Evolutionary conservation across 768 basidiomycete species (phyloP).

Genomic region (Porphyrellus cyaneotinctus): DNA sequence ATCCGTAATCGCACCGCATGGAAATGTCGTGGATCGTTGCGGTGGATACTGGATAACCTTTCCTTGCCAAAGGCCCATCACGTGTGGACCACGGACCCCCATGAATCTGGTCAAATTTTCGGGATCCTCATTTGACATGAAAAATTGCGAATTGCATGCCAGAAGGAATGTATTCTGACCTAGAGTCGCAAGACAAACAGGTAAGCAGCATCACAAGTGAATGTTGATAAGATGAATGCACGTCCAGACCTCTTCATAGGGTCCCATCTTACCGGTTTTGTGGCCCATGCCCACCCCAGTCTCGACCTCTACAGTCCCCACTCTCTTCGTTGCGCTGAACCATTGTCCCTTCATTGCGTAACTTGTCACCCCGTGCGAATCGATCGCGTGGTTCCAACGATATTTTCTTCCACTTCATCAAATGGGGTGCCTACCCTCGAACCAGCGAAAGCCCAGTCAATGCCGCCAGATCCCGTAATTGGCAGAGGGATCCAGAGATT

Average conservation of each 20-base stretch:
- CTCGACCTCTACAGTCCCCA: slow-evolving; percentile 14
- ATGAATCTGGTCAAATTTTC: slow-evolving; percentile 15
- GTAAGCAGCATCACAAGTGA: background rate
- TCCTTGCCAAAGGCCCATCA: slow-evolving; percentile 10
- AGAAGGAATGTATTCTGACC: slow-evolving; percentile 6
- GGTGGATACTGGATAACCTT: background rate
- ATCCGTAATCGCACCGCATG: slow-evolving; percentile 7
- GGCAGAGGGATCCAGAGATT: slow-evolving; percentile 17
- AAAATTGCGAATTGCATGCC: slow-evolving; percentile 16
- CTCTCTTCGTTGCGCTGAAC: background rate
- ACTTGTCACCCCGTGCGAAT: slow-evolving; percentile 11
- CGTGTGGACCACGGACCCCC: slow-evolving; percentile 17
- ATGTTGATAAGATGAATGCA: background rate
- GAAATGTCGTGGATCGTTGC: background rate
- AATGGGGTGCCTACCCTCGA: slow-evolving; percentile 7
- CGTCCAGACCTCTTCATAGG: slow-evolving; percentile 23
- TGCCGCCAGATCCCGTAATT: background rate
- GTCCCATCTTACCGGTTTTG: slow-evolving; percentile 9
- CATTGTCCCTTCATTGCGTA: slow-evolving; percentile 14
- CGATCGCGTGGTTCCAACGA: slow-evolving; percentile 12
- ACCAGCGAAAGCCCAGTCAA: slow-evolving; percentile 17
- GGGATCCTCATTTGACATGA: slow-evolving; percentile 8
- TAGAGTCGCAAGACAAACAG: background rate
- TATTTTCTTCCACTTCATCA: background rate
- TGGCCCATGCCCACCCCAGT: slow-evolving; percentile 12